Base-by-base conservation (phyloP, 805 yeast genomes). In the Lipomyces anomalus region DNA sequence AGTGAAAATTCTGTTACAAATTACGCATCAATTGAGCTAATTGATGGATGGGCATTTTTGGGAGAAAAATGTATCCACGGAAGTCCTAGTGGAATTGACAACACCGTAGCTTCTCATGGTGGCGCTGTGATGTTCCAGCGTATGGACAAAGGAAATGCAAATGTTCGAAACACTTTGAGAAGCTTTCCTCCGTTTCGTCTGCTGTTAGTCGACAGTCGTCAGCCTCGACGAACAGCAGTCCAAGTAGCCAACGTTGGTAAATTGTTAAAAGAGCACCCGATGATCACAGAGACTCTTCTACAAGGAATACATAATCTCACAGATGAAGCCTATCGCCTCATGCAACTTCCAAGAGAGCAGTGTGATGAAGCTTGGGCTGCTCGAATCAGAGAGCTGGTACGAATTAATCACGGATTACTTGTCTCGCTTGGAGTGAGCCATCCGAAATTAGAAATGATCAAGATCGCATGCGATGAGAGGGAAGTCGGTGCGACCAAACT, bases 21-120 rank as follows among this genome's bases (percentile, higher is more conserved):
- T 22, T 33, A 47, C 17, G 55, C 68, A 1, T 80, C 74, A 43
- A 71, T 80, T 22, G 65, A 69, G n/a, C 75, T 80, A 51, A 79
- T 92, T 49, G 90, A 90, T 54, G 66, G 71, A 4, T 89, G 95
- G 95, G 80, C 97, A 1, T 83, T 83, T 53, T 72, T 90, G 69
- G 97, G 97, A 32, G 98, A 92, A 64, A 83, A 82, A 61, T 87
- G 97, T 61, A 84, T 89, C 56, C 97, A 90, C 61, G 97, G 97
- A 1, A 88, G 84, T 57, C 98, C 98, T 6, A 82, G 94, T 17
- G 98, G 98, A 9, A 87, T 92, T 43, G 98, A 92, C 63, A 92
- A 92, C 61, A 88, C 96, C 0, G 97, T 90, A 40, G 94, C 97
- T 1, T 84, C 96, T 0, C 81, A 80, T 56, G 98, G 98, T 20